Conservation (phyloP, 352 stramenopile species). For the Phytophthora sp. region DNA sequence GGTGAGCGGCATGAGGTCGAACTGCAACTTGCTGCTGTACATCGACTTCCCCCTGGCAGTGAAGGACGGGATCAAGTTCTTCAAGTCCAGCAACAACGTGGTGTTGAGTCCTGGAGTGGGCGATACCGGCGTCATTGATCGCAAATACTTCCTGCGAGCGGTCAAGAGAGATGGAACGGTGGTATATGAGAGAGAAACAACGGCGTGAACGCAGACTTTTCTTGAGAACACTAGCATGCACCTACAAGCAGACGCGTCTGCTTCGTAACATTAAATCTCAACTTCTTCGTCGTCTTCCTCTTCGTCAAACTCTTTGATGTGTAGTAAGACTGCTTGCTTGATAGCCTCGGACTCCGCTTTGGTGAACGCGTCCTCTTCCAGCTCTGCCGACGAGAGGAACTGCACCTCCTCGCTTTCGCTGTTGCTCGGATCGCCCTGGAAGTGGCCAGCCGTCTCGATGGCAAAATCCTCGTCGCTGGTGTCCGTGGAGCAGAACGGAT, state of each 20-base stretch:
- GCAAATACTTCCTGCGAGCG: slow-evolving; percentile 68
- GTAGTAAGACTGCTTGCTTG: slow-evolving; percentile 30
- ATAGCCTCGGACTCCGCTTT: slow-evolving; percentile 27
- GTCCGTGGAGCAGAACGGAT: slow-evolving; percentile 62
- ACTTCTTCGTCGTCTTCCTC: slow-evolving; percentile 23
- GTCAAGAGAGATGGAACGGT: slow-evolving; percentile 55
- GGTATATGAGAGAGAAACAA: slow-evolving; percentile 50
- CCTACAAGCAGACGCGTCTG: not conserved
- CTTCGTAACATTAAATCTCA: slow-evolving; percentile 18
- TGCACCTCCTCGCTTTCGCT: slow-evolving; percentile 25
- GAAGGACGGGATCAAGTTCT: slow-evolving; percentile 79
- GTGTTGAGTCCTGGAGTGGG: slow-evolving; percentile 68
- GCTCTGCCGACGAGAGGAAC: slow-evolving; percentile 18
- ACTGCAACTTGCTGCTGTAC: slow-evolving; percentile 80
- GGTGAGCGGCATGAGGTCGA: slow-evolving; percentile 78
- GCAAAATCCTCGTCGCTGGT: slow-evolving; percentile 26
- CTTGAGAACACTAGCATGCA: not conserved
- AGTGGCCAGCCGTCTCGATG: slow-evolving; percentile 44
- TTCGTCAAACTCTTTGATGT: slow-evolving; percentile 34
- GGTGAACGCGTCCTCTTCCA: slow-evolving; percentile 15
- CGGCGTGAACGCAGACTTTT: not conserved
- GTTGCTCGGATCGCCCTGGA: slow-evolving; percentile 25
- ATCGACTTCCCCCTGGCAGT: slow-evolving; percentile 66
- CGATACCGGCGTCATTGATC: slow-evolving; percentile 53
- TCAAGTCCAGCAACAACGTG: slow-evolving; percentile 87